Evolutionary conservation across 2,329 filamentous ascomycete genomes (phyloP).

Genomic region (Tolypocladium pustulatum): DNA sequence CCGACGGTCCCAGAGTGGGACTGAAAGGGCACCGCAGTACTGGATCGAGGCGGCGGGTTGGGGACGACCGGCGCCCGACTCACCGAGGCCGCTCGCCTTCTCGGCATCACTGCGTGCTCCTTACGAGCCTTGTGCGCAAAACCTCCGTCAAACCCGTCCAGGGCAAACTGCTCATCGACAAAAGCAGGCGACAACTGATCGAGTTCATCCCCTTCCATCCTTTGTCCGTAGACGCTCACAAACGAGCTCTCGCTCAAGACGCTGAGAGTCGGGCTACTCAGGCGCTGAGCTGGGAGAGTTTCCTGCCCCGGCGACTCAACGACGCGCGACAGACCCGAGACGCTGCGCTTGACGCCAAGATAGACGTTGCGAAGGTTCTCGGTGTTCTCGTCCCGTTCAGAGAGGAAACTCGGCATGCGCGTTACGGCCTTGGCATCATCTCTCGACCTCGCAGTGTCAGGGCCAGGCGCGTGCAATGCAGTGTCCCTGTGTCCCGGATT

Average conservation of each 20-base stretch:
- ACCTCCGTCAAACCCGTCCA: conserved; percentile 14
- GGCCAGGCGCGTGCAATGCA: conserved; percentile 7
- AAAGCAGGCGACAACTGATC: conserved; percentile 13
- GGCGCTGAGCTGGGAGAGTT: conserved; percentile 21
- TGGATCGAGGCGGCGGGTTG: conserved; percentile 10
- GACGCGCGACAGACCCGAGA: conserved; percentile 37
- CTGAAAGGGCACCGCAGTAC: conserved; percentile 25
- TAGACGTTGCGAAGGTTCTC: conserved; percentile 53
- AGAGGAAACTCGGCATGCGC: conserved; percentile 56
- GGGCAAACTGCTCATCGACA: conserved; percentile 18
- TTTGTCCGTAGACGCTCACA: conserved; percentile 47
- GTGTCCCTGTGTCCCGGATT: conserved; percentile 15
- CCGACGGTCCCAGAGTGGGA: conserved; percentile 29
- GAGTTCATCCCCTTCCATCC: conserved; percentile 17
- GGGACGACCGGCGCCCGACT: not conserved
- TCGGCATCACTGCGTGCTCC: not conserved
- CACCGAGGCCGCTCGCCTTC: conserved; percentile 16
- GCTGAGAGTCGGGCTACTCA: conserved; percentile 51
- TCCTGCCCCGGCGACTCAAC: conserved; percentile 28
- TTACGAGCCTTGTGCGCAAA: not conserved
- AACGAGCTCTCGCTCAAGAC: conserved; percentile 60
- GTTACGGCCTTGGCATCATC: conserved; percentile 30
- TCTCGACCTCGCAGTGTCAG: conserved; percentile 10
- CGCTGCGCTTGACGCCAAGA: conserved; percentile 36
- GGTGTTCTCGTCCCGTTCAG: conserved; percentile 46